phyloP scores from a whole-genome alignment of 1,284 basidiomycete species.

The Trametes sp. region DNA sequence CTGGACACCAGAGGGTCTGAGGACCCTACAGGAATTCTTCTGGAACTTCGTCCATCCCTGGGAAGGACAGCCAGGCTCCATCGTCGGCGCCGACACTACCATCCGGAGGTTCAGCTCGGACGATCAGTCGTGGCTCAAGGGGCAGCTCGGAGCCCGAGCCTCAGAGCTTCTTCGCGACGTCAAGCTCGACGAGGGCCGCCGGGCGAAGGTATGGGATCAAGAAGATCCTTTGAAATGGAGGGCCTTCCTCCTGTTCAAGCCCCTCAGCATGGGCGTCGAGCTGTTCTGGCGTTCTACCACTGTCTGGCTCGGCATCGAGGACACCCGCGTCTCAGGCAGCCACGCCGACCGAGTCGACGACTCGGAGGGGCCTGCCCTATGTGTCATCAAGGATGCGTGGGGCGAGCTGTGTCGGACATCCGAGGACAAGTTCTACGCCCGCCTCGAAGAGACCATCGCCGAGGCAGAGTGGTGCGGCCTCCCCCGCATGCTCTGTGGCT shows the following conservation, averaged over 20 bases:
- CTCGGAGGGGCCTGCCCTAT: background rate
- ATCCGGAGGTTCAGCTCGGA: background rate
- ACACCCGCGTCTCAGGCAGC: slow-evolving; percentile 1
- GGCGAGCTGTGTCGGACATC: background rate
- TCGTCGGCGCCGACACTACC: slow-evolving; percentile 26
- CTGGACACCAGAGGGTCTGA: slow-evolving; percentile 1
- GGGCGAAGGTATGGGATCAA: slow-evolving; percentile 8
- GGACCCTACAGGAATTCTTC: slow-evolving; percentile 19
- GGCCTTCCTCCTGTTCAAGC: slow-evolving; percentile 14
- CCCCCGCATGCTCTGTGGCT: slow-evolving; percentile 3
- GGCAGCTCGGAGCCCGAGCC: background rate
- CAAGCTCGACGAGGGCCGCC: slow-evolving; percentile 7
- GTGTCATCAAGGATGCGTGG: slow-evolving; percentile 30
- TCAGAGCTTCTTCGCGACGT: background rate
- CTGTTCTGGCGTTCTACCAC: slow-evolving; percentile 28
- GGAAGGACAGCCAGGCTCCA: background rate
- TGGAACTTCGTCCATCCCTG: slow-evolving; percentile 28
- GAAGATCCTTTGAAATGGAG: background rate
- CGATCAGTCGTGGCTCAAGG: slow-evolving; percentile 10
- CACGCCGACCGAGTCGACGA: background rate
- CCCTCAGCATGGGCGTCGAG: slow-evolving; percentile 14
- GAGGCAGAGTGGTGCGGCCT: background rate
- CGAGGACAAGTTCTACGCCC: slow-evolving; percentile 21
- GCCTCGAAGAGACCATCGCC: slow-evolving; percentile 2
- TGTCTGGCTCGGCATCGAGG: slow-evolving; percentile 19